Evolutionary conservation across 2,329 filamentous ascomycete genomes (phyloP).

Genomic region (Beauveria bassiana): DNA sequence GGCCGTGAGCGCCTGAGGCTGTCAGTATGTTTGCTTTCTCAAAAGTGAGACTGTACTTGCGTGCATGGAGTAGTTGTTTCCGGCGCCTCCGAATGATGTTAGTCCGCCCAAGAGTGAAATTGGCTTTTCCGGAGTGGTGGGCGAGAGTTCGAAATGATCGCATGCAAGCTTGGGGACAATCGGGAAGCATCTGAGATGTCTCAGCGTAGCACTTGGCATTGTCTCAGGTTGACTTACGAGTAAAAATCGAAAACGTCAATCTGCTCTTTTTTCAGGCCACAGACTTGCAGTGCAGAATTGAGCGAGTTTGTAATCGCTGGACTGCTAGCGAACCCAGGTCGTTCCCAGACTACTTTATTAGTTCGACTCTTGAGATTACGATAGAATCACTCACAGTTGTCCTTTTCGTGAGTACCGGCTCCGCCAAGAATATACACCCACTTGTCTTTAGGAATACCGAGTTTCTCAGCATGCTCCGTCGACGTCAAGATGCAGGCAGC

Average conservation of each 20-base stretch:
- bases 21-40: background rate
- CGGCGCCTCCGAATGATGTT: conserved; percentile 62
- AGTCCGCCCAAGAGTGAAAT: conserved; percentile 57
- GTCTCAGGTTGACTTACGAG: conserved; percentile 32
- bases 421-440: conserved; percentile 60
- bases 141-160: conserved; percentile 47
- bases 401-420: conserved; percentile 51
- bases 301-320: conserved; percentile 51
- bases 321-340: conserved; percentile 49
- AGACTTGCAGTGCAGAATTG: conserved; percentile 41
- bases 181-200: conserved; percentile 50
- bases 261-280: conserved; percentile 38
- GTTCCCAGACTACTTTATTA: conserved; percentile 46
- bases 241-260: conserved; percentile 59
- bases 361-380: background rate
- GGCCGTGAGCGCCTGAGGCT: conserved; percentile 35
- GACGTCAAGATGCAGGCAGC: conserved; percentile 55
- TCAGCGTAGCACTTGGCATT: background rate
- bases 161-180: conserved; percentile 62
- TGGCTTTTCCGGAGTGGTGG: conserved; percentile 36
- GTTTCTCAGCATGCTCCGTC: conserved; percentile 40
- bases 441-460: conserved; percentile 45
- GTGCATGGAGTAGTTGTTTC: conserved; percentile 66
- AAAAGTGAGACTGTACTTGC: conserved; percentile 33
- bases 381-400: conserved; percentile 34